Evolutionary conservation across 2,329 filamentous ascomycete species (phyloP).

Genomic region (Fusarium luffae): DNA sequence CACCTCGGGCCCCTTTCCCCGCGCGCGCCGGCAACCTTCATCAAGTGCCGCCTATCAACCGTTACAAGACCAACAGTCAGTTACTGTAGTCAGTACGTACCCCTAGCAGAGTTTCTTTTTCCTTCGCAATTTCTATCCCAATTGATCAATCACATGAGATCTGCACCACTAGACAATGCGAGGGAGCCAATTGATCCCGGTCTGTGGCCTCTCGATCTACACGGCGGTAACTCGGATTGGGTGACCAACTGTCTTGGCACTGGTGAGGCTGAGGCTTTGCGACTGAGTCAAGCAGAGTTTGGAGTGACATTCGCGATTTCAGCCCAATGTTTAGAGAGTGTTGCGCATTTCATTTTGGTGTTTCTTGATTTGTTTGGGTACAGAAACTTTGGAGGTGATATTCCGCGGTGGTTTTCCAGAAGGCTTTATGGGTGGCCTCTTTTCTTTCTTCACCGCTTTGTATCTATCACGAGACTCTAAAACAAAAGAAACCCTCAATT

Average conservation of each 20-base stretch:
- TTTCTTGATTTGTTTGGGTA: background rate
- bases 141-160: background rate
- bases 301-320: background rate
- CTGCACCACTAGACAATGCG: background rate
- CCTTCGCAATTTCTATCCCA: background rate
- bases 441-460: background rate
- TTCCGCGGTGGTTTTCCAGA: background rate
- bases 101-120: background rate
- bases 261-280: conserved; percentile 21
- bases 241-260: conserved; percentile 1
- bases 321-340: background rate
- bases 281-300: conserved; percentile 21
- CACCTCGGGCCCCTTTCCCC: conserved; percentile 4
- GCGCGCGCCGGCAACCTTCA: conserved; percentile 12
- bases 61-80: background rate
- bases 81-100: background rate
- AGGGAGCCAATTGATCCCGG: background rate
- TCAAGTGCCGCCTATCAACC: conserved; percentile 7
- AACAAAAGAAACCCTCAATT: too few relatives aligned
- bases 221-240: background rate
- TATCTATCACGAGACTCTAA: background rate
- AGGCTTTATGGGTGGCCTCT: background rate
- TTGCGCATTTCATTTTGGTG: background rate
- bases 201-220: background rate
- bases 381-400: background rate